Evolutionary conservation across 768 basidiomycete species (phyloP).

Genomic region (Lactarius evosmus): DNA sequence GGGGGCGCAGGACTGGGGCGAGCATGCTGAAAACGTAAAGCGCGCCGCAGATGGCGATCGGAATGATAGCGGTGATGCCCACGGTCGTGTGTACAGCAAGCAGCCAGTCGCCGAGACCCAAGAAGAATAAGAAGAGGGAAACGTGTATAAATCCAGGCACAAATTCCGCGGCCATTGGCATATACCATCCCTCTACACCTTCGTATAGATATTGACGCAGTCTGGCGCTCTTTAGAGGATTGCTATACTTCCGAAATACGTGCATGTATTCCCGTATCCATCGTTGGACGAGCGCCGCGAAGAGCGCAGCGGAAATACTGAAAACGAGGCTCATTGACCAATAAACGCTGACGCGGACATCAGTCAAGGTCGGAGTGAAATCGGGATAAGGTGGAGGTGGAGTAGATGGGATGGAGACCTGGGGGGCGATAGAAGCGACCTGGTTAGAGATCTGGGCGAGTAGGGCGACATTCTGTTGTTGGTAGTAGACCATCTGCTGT

Average conservation of each 20-base stretch:
- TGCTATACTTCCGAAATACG: constrained; percentile 33
- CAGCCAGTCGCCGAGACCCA: constrained; percentile 39
- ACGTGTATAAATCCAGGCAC: constrained; percentile 50
- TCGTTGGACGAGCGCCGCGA: constrained; percentile 41
- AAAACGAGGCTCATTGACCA: constrained; percentile 41
- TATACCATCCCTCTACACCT: constrained; percentile 40
- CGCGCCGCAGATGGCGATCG: constrained; percentile 9
- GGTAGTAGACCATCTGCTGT: background rate
- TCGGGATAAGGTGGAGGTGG: background rate
- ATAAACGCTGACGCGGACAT: constrained; percentile 40
- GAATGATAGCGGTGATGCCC: constrained; percentile 1
- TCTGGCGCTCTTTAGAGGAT: constrained; percentile 36
- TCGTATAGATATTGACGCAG: constrained; percentile 39
- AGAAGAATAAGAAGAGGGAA: constrained; percentile 39
- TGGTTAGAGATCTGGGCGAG: background rate
- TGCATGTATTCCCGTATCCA: constrained; percentile 43
- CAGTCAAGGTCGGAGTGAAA: constrained; percentile 30
- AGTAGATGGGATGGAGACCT: background rate
- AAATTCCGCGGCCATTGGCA: constrained; percentile 41
- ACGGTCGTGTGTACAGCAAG: constrained; percentile 30
- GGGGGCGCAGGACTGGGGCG: constrained; percentile 1
- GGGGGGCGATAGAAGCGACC: background rate
- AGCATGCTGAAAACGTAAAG: constrained; percentile 20
- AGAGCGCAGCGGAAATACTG: constrained; percentile 38
- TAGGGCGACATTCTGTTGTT: constrained; percentile 10